A percentile compares a stretch with the other conserved stretches of the same genome.
These are phyloP conservation scores for Saccharum hybrid DNA, from an alignment of 202 grass and related monocot genomes.

Conservation along the genomic window DNA sequence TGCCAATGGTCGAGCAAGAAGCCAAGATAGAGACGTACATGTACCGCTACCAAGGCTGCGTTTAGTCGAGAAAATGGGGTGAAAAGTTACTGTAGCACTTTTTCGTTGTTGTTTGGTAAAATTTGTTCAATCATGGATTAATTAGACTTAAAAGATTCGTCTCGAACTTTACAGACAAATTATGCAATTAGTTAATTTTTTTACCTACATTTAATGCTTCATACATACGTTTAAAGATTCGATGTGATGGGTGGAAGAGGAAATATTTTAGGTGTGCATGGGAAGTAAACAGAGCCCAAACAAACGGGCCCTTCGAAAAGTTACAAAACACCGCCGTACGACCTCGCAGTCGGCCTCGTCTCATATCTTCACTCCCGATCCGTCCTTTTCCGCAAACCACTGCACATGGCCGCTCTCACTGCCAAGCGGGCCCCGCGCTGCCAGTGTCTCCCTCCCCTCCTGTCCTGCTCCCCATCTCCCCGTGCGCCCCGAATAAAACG, in stretches of 20 bases:
- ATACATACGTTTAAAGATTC: too few species aligned
- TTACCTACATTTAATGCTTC: too few species aligned
- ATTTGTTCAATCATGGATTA: too few species aligned
- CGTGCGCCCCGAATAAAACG: slow-evolving; percentile 22
- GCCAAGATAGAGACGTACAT: not conserved
- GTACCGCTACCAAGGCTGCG: slow-evolving; percentile 2
- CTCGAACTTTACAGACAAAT: too few species aligned
- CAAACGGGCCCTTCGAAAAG: not conserved
- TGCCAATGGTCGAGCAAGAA: not conserved
- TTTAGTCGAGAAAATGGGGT: too few species aligned
- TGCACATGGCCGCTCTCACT: slow-evolving; percentile 22
- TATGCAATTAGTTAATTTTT: too few species aligned
- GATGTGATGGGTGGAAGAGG: too few species aligned
- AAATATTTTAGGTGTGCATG: too few species aligned
- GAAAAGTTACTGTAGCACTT: too few species aligned
- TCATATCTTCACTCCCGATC: not conserved
- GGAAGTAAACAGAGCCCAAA: too few species aligned
- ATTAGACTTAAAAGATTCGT: too few species aligned
- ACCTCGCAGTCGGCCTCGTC: not conserved
- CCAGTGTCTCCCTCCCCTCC: not conserved
- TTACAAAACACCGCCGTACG: not conserved
- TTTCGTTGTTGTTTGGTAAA: too few species aligned
- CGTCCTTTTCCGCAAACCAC: not conserved
- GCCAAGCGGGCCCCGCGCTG: not conserved
- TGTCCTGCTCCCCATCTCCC: not conserved